Evolutionary conservation across 768 basidiomycete genomes (phyloP).

Genomic region (Boletus pseudopeckii): DNA sequence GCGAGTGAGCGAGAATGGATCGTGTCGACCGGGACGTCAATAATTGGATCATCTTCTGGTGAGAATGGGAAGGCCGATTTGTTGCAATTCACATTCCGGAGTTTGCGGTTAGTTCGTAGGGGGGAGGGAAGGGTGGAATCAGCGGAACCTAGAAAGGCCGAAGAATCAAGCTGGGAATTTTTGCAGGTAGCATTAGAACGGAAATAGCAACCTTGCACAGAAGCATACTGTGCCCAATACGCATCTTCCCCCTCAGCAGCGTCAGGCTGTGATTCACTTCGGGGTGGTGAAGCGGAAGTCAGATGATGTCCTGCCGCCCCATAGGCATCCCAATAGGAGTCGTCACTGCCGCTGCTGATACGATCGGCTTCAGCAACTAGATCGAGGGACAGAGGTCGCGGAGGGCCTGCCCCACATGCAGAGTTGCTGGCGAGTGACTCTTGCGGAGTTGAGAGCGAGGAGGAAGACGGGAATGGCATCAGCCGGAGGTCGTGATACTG

Average conservation of each 20-base stretch:
- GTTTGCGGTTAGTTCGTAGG: conserved; percentile 30
- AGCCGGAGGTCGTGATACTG: conserved; percentile 64
- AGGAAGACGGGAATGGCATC: conserved; percentile 66
- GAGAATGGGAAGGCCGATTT: conserved; percentile 1
- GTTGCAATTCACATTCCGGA: conserved; percentile 11
- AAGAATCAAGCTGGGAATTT: conserved; percentile 4
- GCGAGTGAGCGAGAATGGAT: conserved; percentile 14
- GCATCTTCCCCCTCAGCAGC: conserved; percentile 47
- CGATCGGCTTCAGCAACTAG: conserved; percentile 10
- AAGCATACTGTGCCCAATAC: conserved; percentile 74
- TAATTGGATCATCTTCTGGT: conserved; percentile 4
- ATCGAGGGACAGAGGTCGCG: not conserved
- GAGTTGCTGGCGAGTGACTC: conserved; percentile 28
- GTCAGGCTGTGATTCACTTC: conserved; percentile 15
- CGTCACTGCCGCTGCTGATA: conserved; percentile 37
- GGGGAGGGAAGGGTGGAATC: conserved; percentile 67
- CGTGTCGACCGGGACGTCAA: conserved; percentile 16
- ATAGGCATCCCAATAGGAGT: conserved; percentile 71
- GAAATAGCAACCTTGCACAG: conserved; percentile 55
- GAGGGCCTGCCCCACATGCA: conserved; percentile 5
- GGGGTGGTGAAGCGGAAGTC: conserved; percentile 8
- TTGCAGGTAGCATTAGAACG: conserved; percentile 11
- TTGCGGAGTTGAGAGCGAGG: conserved; percentile 29
- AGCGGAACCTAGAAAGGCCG: conserved; percentile 50
- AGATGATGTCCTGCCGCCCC: conserved; percentile 36